Evolutionary conservation across 2,329 filamentous ascomycete genomes (phyloP), one percentile per base, ranked within the genome.

Genomic region (Aspergillus viridinutans): DNA sequence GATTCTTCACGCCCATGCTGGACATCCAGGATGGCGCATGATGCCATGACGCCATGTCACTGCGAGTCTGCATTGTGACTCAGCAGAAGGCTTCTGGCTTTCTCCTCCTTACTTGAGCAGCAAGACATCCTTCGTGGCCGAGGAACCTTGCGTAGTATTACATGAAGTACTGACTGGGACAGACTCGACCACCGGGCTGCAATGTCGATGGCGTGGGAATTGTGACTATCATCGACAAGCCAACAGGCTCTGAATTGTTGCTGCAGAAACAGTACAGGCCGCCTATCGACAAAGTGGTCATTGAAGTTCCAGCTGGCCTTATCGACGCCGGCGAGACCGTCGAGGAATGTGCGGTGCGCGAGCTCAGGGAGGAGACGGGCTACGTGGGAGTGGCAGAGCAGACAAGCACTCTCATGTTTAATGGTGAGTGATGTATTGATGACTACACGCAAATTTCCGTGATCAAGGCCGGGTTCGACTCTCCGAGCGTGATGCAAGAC

Each of bases 321-420:
- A 80, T 86, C 32, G 84, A 86, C 64, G 79, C 76, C 45, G 79
- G 78, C 14, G 84, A 86, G 67, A 79, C 78, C 1, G 80, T 83
- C 2, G 78, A 80, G 64, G 77, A 82, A 49, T 83, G 82, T 49
- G 81, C 81, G 12, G 72, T 85, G 10, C 75, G 84, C 20, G 84
- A 86, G 69, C 72, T 86, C 45, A 83, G 78, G 60, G 84, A 87
- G 70, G 84, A 86, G 69, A 86, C 84, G 1, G 84, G 84, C 21
- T 86, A 85, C 66, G 78, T 85, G 62, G 86, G 79, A 3, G 70
- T 74, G 14, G 75, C 73, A 9, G 69, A 75, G 58, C 57, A 74
- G 62, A 74, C 69, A 12, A 77, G 76, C 54, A 68, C 73, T 50
- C 59, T 78, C 10, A 77, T 78, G 74, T 78, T 71, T 57, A 78